A percentile compares a stretch with the other conserved stretches of the same genome.
Conservation (phyloP, 139 green algal genomes). For the Tetradesmus obliquus region DNA sequence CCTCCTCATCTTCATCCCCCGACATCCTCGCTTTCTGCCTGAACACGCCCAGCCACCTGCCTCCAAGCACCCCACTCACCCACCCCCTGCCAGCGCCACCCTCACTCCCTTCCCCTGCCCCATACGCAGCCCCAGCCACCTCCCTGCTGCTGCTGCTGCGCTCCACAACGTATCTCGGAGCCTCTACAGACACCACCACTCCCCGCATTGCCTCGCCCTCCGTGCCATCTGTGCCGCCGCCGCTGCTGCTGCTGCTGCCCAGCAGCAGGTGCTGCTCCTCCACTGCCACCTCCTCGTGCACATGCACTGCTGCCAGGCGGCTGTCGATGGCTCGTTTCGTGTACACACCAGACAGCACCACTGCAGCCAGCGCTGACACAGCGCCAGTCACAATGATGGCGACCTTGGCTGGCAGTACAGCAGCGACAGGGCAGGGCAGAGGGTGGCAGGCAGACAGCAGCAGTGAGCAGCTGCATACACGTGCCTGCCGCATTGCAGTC, state of each 20-base stretch:
- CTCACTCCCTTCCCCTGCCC: no score
- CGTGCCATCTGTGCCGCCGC: neutral
- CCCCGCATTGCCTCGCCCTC: neutral
- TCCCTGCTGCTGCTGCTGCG: neutral
- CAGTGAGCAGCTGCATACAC: neutral
- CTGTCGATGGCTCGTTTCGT: slow-evolving; percentile 40
- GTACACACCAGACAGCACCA: slow-evolving; percentile 39
- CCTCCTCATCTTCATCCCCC: neutral
- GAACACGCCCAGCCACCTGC: neutral
- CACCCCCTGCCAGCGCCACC: neutral
- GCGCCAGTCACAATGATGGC: slow-evolving; percentile 12
- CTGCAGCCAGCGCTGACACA: slow-evolving; percentile 22
- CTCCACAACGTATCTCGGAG: neutral
- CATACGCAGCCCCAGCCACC: neutral
- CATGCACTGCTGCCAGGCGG: slow-evolving; percentile 13
- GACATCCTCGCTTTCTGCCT: neutral
- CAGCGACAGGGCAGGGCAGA: neutral
- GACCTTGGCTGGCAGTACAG: slow-evolving; percentile 30
- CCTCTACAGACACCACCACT: slow-evolving; percentile 16
- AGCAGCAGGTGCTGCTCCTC: slow-evolving; percentile 23
- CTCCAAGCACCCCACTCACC: neutral
- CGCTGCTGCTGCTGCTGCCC: neutral
- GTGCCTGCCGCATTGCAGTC: no score
- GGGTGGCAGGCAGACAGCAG: neutral
- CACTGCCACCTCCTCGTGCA: slow-evolving; percentile 19